Percentiles rank a stretch among this genome's conserved stretches.
Conservation (phyloP, 805 yeast species). For the Candida nemodendra region DNA sequence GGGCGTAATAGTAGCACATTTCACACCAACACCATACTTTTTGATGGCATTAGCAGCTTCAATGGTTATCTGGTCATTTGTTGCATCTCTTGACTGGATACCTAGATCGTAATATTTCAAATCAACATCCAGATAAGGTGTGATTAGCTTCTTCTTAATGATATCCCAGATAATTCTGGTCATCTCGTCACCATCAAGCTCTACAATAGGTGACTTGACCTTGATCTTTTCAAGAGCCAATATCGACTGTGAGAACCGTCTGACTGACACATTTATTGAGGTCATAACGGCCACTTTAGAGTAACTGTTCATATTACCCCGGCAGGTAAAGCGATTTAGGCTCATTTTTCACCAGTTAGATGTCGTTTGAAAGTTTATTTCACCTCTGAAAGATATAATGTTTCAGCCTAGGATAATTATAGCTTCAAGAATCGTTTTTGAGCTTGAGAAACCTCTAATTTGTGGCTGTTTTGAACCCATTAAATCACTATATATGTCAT, state of each 20-base stretch:
- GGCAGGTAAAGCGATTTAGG: neutral
- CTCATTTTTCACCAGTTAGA: neutral
- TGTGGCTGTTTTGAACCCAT: too few relatives aligned
- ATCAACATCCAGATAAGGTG: slow-evolving; percentile 70
- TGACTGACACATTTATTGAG: slow-evolving; percentile 6
- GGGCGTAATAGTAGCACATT: slow-evolving; percentile 85
- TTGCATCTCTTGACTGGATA: slow-evolving; percentile 63
- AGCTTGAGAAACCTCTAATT: too few relatives aligned
- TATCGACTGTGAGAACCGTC: slow-evolving; percentile 28
- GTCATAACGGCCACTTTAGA: neutral
- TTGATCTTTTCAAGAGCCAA: slow-evolving; percentile 51
- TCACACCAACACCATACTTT: slow-evolving; percentile 75
- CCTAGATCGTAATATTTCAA: slow-evolving; percentile 76
- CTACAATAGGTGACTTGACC: slow-evolving; percentile 73
- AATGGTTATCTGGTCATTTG: slow-evolving; percentile 70
- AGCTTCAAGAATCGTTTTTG: too few relatives aligned
- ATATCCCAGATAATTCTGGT: slow-evolving; percentile 80
- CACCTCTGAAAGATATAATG: too few relatives aligned
- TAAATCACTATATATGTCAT: too few relatives aligned
- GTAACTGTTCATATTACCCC: neutral
- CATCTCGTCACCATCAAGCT: slow-evolving; percentile 84
- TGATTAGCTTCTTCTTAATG: slow-evolving; percentile 64
- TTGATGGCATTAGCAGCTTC: slow-evolving; percentile 78
- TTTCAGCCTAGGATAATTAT: too few relatives aligned
- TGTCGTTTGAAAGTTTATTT: slow-evolving; percentile 5